A percentile compares a stretch with the other conserved stretches of the same genome.
phyloP scores from a whole-genome alignment of 2,329 filamentous ascomycete species.

The Alternaria hordeiaustralica region DNA sequence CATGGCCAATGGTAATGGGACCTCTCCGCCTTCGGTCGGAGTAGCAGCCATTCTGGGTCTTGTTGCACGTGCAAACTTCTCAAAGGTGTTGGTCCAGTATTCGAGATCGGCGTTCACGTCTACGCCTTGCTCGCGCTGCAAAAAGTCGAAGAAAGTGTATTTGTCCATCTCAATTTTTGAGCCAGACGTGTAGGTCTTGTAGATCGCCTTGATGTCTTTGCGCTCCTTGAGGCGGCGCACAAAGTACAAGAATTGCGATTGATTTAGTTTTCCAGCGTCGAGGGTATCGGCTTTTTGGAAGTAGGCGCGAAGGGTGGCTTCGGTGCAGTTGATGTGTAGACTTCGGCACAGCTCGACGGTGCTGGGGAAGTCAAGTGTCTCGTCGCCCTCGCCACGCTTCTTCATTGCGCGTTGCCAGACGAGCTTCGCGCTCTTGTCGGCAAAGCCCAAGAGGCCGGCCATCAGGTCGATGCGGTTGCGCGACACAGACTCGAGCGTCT shows the following conservation, averaged over 20 bases:
- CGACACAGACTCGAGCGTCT: constrained; percentile 81
- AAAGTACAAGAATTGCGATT: constrained; percentile 82
- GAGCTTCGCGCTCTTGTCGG: constrained; percentile 77
- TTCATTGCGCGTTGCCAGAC: constrained; percentile 90
- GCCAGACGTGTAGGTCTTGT: constrained; percentile 63
- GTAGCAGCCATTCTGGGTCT: constrained; percentile 50
- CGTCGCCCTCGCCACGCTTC: constrained; percentile 67
- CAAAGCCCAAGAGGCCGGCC: constrained; percentile 78
- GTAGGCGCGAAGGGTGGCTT: constrained; percentile 72
- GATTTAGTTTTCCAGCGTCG: constrained; percentile 72
- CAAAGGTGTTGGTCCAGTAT: constrained; percentile 76
- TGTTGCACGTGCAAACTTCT: constrained; percentile 62
- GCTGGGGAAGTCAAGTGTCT: constrained; percentile 76
- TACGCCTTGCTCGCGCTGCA: constrained; percentile 76
- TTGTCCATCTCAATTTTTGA: constrained; percentile 69
- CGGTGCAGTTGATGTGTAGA: constrained; percentile 89
- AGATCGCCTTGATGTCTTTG: constrained; percentile 79
- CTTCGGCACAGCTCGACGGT: constrained; percentile 86
- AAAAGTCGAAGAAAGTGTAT: constrained; percentile 76
- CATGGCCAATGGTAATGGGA: constrained; percentile 65
- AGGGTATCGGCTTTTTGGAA: constrained; percentile 76
- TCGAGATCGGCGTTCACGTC: constrained; percentile 70
- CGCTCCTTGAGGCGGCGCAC: constrained; percentile 82
- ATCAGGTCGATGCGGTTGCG: constrained; percentile 89
- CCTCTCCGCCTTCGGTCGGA: constrained; percentile 39